Base-by-base conservation (phyloP, 192 early-diverging fungal genomes). In the Mortierella claussenii region DNA sequence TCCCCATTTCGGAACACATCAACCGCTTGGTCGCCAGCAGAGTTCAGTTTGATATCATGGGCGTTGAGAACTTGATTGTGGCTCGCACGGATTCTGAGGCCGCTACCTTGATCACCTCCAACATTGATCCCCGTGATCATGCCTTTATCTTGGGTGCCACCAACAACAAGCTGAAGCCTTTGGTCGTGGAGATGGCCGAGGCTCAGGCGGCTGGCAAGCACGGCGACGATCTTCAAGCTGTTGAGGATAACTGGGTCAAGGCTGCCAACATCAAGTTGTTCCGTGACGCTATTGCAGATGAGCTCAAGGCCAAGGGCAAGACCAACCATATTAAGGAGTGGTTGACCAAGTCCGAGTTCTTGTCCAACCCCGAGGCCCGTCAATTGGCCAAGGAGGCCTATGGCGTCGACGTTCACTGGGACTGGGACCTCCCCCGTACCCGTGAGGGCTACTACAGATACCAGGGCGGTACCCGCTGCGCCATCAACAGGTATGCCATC, bases 41-140 rank as follows among this genome's bases (percentile, higher is more conserved):
- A 76, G 90, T 95, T 46, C 97, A 98, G 87, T 95, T 92, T 68
- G 97, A 98, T 81, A 97, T 98, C 78, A 97, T 98, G 97, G 95
- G 93, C 33, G 92, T 94, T 59, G 96, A 98, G 78, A 97, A 92
- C 67, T 82, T 97, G 58, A 80, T 98, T 30, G 94, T 98, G 57
- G 90, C 95, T 18, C 93, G 97, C 73, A 96, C 97, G 28, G 97
- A 98, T 64, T 93, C 97, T 50, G 97, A 98, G 81, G 97, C 97
- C 7, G 97, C 97, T 33, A 97, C 95, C 32, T 85, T 98, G 57
- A 89, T 98, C 83, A 95, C 95, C 67, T 94, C 91, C 87, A 97
- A 94, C 87, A 96, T 98, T 64, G 97, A 97, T 69, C 84, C 83
- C 15, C 94, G 97, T 67, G 97, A 98, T 76, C 97, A 98, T 80